Evolutionary conservation across 2,329 filamentous ascomycete species (phyloP).

Genomic region (Sporothrix humicola): DNA sequence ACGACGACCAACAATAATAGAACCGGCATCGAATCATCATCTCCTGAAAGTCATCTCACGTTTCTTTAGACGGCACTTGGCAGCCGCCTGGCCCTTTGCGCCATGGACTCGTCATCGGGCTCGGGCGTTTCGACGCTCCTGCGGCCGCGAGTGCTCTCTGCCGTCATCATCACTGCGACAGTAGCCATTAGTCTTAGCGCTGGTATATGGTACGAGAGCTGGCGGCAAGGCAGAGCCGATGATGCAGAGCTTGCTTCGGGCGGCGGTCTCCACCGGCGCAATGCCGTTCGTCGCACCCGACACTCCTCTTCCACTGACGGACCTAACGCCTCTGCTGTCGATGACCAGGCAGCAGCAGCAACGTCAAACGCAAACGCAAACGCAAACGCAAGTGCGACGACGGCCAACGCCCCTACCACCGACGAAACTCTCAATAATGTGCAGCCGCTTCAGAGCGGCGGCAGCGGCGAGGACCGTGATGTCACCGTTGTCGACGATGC

Average conservation of each 20-base stretch:
- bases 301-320: constrained; percentile 37
- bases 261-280: constrained; percentile 36
- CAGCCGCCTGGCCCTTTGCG: constrained; percentile 9
- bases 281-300: constrained; percentile 38
- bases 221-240: constrained; percentile 6
- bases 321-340: constrained; percentile 43
- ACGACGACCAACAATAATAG: not conserved
- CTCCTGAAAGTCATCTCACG: not conserved
- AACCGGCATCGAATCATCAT: not conserved
- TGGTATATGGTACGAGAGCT: constrained; percentile 34
- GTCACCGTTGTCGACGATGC: constrained; percentile 43
- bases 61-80: not conserved
- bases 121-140: constrained; percentile 32
- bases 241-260: constrained; percentile 8
- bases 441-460: not conserved
- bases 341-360: constrained; percentile 1
- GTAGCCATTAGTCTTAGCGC: constrained; percentile 36
- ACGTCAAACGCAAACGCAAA: no score
- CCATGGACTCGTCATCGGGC: constrained; percentile 36
- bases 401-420: not conserved
- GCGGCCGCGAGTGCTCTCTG: constrained; percentile 36
- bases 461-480: constrained; percentile 31
- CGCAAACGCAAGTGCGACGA: not conserved
- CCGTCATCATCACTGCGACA: constrained; percentile 36
- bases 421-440: constrained; percentile 24